phyloP scores from a whole-genome alignment of 2,329 filamentous ascomycete genomes.

The Herpotrichia juniperi region DNA sequence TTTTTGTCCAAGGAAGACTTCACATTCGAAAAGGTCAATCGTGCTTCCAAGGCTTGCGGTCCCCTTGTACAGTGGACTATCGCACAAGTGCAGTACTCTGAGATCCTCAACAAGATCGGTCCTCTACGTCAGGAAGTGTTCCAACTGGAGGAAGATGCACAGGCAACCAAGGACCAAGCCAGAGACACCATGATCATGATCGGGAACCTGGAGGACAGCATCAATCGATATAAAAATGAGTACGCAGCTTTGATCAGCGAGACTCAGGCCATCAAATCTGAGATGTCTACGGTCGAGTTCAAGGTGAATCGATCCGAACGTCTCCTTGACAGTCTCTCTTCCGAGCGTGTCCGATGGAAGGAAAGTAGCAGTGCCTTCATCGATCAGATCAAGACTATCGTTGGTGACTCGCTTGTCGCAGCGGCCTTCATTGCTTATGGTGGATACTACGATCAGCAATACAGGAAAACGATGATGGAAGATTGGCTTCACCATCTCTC shows the following conservation, averaged over 20 bases:
- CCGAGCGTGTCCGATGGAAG: slow-evolving; percentile 92
- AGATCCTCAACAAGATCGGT: slow-evolving; percentile 92
- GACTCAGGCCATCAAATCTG: slow-evolving; percentile 93
- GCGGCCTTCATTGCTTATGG: slow-evolving; percentile 96
- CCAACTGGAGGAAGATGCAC: slow-evolving; percentile 82
- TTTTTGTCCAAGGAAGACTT: slow-evolving; percentile 94
- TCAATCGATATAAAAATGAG: slow-evolving; percentile 93
- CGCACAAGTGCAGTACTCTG: slow-evolving; percentile 97
- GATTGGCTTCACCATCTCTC: slow-evolving; percentile 95
- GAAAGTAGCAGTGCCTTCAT: slow-evolving; percentile 98
- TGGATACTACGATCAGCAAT: slow-evolving; percentile 96
- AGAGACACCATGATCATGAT: slow-evolving; percentile 91
- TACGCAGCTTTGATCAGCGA: slow-evolving; percentile 96
- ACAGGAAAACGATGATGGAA: slow-evolving; percentile 96
- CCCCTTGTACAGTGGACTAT: slow-evolving; percentile 96
- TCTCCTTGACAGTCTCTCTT: slow-evolving; percentile 91
- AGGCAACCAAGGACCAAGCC: slow-evolving; percentile 92
- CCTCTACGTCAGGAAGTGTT: slow-evolving; percentile 89
- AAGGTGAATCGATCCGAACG: slow-evolving; percentile 97
- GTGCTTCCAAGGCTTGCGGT: slow-evolving; percentile 94
- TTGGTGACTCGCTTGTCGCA: slow-evolving; percentile 95
- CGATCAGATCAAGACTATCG: slow-evolving; percentile 93
- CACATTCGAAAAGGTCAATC: slow-evolving; percentile 94
- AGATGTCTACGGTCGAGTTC: slow-evolving; percentile 96
- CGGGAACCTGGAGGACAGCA: slow-evolving; percentile 81